phyloP scores from a whole-genome alignment of 192 early-diverging fungal genomes.

The Linnemannia schmuckeri region DNA sequence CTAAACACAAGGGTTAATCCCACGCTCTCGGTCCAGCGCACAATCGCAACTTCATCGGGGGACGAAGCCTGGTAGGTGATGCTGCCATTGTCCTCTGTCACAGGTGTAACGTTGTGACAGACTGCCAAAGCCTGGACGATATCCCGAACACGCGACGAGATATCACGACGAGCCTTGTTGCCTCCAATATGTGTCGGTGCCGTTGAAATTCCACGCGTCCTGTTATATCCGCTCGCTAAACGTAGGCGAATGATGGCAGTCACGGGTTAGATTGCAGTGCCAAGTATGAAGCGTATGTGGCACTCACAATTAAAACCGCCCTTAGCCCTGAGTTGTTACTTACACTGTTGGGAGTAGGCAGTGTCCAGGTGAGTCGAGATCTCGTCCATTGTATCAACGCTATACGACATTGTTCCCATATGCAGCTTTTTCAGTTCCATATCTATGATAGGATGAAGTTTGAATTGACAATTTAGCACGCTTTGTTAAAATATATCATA shows the following conservation, averaged over 20 bases:
- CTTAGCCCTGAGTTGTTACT: background rate
- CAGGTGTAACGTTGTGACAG: conserved; percentile 93
- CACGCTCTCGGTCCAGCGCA: conserved; percentile 91
- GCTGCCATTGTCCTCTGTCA: conserved; percentile 67
- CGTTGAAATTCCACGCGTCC: conserved; percentile 38
- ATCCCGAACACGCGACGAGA: conserved; percentile 87
- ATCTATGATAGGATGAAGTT: conserved; percentile 62
- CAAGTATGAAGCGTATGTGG: background rate
- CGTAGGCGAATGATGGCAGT: background rate
- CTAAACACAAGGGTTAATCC: conserved; percentile 87
- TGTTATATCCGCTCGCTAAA: conserved; percentile 50
- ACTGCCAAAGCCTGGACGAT: conserved; percentile 90
- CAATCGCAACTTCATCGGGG: conserved; percentile 97
- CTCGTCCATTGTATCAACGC: conserved; percentile 91
- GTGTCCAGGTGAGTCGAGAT: conserved; percentile 76
- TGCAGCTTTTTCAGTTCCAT: conserved; percentile 97
- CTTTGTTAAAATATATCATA: background rate
- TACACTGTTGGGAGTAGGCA: conserved; percentile 60
- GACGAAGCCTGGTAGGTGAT: conserved; percentile 94
- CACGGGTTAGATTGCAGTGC: background rate
- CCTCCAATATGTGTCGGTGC: conserved; percentile 49
- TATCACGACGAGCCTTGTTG: conserved; percentile 80
- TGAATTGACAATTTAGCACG: background rate
- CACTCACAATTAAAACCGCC: background rate
- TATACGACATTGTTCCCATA: conserved; percentile 96